Evolutionary conservation across 352 stramenopile genomes (phyloP).

Genomic region (Phytophthora ramorum): DNA sequence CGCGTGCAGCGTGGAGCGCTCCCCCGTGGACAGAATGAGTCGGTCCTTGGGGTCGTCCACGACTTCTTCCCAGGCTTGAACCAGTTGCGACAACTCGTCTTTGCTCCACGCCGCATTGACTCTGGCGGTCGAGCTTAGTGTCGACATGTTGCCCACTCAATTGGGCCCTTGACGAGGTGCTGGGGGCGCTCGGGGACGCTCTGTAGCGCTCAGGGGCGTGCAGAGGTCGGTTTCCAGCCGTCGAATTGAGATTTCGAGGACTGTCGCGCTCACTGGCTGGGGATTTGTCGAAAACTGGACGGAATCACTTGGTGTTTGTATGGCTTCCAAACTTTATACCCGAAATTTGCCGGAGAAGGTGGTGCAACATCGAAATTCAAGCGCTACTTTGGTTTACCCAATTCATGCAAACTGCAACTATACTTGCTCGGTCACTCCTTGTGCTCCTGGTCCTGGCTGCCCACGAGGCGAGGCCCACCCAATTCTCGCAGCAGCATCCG

Average conservation of each 20-base stretch:
- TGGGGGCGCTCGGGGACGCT: neutral
- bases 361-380: constrained; percentile 39
- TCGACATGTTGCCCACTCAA: constrained; percentile 13
- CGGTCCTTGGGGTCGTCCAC: constrained; percentile 42
- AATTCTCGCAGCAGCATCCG: constrained; percentile 38
- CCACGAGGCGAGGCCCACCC: constrained; percentile 20
- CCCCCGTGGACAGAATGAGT: constrained; percentile 19
- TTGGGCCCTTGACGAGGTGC: neutral
- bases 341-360: neutral
- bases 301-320: neutral
- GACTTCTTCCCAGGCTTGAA: constrained; percentile 41
- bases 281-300: neutral
- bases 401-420: constrained; percentile 9
- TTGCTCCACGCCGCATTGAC: constrained; percentile 34
- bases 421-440: constrained; percentile 23
- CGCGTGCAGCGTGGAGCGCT: constrained; percentile 35
- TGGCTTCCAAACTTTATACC: neutral
- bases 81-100: constrained; percentile 37
- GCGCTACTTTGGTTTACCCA: constrained; percentile 14
- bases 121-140: neutral
- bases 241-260: constrained; percentile 2
- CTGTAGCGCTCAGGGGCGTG: neutral
- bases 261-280: neutral
- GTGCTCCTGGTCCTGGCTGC: constrained; percentile 25
- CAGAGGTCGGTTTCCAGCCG: constrained; percentile 1